Percentiles rank a stretch among this genome's conserved stretches.
phyloP scores from a whole-genome alignment of 2,329 filamentous ascomycete species.

The Paracorniculantispora psalliotae region DNA sequence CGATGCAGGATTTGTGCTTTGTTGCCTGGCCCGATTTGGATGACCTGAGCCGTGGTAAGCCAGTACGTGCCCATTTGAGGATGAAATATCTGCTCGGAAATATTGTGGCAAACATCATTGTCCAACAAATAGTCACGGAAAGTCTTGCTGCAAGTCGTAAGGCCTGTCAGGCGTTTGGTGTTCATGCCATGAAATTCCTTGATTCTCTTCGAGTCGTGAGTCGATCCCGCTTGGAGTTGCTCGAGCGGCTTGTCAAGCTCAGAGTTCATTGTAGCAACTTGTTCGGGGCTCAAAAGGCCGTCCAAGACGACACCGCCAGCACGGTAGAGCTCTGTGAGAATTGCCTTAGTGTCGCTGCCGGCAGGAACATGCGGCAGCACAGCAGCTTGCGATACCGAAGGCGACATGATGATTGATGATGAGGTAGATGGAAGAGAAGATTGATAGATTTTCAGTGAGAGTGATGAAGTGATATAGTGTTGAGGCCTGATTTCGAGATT shows the following conservation, averaged over 20 bases:
- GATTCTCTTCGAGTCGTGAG: background rate
- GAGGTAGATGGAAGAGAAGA: too few species aligned
- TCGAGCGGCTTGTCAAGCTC: background rate
- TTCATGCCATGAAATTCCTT: constrained; percentile 17
- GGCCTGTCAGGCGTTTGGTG: constrained; percentile 23
- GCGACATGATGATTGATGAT: background rate
- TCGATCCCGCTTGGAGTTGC: background rate
- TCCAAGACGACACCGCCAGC: background rate
- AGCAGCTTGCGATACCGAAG: background rate
- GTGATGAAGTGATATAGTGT: too few species aligned
- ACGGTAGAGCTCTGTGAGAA: background rate
- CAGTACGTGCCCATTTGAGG: constrained; percentile 25
- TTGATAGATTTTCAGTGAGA: too few species aligned
- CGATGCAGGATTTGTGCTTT: constrained; percentile 23
- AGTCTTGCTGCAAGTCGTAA: constrained; percentile 22
- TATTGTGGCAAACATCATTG: constrained; percentile 23
- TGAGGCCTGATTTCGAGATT: too few species aligned
- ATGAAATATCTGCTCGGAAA: constrained; percentile 21
- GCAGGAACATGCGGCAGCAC: background rate
- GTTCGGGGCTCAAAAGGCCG: background rate
- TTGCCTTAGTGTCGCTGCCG: background rate
- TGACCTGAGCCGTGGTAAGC: constrained; percentile 22
- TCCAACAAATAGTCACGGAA: constrained; percentile 25
- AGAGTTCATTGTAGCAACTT: background rate
- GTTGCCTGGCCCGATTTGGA: constrained; percentile 21